Percentiles rank a stretch among this genome's conserved stretches.
These are phyloP conservation scores for Fusarium albosuccineum DNA, from an alignment of 2,329 filamentous ascomycete genomes.

Conservation along the genomic window DNA sequence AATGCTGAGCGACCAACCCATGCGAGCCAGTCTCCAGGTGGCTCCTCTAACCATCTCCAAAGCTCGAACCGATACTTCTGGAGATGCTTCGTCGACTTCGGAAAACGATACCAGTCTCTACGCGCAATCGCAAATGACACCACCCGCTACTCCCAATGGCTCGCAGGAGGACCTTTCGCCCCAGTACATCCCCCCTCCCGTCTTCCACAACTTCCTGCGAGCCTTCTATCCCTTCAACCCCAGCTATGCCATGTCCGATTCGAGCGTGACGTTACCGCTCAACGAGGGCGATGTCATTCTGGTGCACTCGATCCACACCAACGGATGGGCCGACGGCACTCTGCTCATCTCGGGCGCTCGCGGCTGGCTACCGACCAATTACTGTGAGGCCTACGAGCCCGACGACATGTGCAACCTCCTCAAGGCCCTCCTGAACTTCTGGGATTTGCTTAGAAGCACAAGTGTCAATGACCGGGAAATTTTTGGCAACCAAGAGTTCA, in stretches of 20 bases:
- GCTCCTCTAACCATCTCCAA: conserved; percentile 70
- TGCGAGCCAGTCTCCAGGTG: conserved; percentile 71
- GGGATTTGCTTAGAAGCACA: conserved; percentile 87
- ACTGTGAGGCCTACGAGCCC: conserved; percentile 95
- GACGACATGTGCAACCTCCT: conserved; percentile 87
- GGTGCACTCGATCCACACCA: conserved; percentile 96
- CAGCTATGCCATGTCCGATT: conserved; percentile 79
- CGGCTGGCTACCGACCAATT: conserved; percentile 98
- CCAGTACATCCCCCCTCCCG: conserved; percentile 64
- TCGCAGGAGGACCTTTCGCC: conserved; percentile 70
- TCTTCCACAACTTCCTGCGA: conserved; percentile 94
- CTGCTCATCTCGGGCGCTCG: conserved; percentile 85
- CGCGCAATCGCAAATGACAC: conserved; percentile 76
- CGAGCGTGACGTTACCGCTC: conserved; percentile 88
- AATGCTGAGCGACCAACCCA: conserved; percentile 58
- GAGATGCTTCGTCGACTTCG: conserved; percentile 49
- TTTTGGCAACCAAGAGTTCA: conserved; percentile 92
- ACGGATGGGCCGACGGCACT: conserved; percentile 98
- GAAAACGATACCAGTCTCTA: conserved; percentile 57
- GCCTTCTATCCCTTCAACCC: conserved; percentile 95
- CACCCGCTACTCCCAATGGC: conserved; percentile 79
- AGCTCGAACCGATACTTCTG: conserved; percentile 44
- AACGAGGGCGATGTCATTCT: conserved; percentile 93
- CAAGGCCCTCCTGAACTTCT: conserved; percentile 89
- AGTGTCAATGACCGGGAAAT: conserved; percentile 80